phyloP scores from a whole-genome alignment of 2,329 filamentous ascomycete species.

The Neofusicoccum umdonicola region DNA sequence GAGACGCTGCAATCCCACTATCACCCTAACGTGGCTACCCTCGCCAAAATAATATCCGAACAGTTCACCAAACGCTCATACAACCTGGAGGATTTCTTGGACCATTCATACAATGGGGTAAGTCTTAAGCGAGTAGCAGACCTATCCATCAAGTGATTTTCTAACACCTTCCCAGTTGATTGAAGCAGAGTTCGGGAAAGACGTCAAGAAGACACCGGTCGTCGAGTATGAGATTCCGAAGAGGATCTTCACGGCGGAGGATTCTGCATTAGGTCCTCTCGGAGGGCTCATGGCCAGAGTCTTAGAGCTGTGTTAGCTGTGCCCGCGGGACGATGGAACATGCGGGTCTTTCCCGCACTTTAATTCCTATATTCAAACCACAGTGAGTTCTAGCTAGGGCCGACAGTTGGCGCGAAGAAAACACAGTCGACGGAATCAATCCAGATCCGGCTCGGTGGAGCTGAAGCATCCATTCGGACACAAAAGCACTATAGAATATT shows the following conservation, averaged over 20 bases:
- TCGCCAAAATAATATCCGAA: slow-evolving; percentile 90
- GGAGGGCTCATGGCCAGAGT: slow-evolving; percentile 34
- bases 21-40: slow-evolving; percentile 92
- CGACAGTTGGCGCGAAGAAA: too few species aligned
- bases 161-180: slow-evolving; percentile 59
- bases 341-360: too few species aligned
- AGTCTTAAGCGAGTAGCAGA: slow-evolving; percentile 36
- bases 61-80: slow-evolving; percentile 97
- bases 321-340: not conserved
- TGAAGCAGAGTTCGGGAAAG: slow-evolving; percentile 78
- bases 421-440: too few species aligned
- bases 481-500: too few species aligned
- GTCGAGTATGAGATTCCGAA: slow-evolving; percentile 95
- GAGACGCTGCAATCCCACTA: slow-evolving; percentile 89
- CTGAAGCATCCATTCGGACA: too few species aligned
- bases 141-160: not conserved
- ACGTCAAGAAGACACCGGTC: slow-evolving; percentile 80
- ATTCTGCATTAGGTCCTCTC: slow-evolving; percentile 28
- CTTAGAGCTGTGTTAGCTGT: slow-evolving; percentile 26
- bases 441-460: too few species aligned
- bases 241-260: slow-evolving; percentile 62
- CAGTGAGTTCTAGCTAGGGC: too few species aligned
- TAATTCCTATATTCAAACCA: too few species aligned
- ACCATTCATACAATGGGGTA: slow-evolving; percentile 84
- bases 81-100: slow-evolving; percentile 94